phyloP scores from a whole-genome alignment of 2,329 filamentous ascomycete genomes.

The Trichoderma afroharzianum region DNA sequence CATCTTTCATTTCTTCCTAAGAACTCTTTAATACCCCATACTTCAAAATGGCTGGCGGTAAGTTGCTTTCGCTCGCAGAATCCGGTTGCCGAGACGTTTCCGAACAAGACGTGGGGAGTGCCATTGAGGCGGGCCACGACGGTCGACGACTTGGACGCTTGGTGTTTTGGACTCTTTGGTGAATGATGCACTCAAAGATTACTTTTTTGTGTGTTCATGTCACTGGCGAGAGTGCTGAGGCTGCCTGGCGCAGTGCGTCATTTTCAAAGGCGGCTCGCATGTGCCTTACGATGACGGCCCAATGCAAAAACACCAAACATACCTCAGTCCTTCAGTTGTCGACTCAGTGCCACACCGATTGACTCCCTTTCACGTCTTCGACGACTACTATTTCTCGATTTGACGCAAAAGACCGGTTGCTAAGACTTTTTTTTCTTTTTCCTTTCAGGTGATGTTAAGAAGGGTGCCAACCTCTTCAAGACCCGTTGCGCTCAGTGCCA shows the following conservation, averaged over 20 bases:
- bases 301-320: conserved; percentile 32
- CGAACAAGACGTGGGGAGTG: conserved; percentile 13
- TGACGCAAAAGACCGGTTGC: background rate
- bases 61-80: conserved; percentile 26
- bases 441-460: conserved; percentile 78
- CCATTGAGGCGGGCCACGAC: conserved; percentile 23
- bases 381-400: background rate
- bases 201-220: background rate
- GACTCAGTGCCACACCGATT: background rate
- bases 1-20: background rate
- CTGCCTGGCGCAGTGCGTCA: conserved; percentile 17
- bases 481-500: conserved; percentile 98
- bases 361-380: background rate
- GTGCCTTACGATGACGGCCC: background rate
- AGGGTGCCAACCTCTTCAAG: conserved; percentile 99
- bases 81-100: background rate
- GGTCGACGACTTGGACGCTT: background rate
- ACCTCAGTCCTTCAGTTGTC: background rate
- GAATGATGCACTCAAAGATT: background rate
- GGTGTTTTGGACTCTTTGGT: background rate
- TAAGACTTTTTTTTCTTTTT: background rate
- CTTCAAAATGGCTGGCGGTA: conserved; percentile 46
- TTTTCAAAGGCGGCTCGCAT: conserved; percentile 15
- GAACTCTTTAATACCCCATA: conserved; percentile 19
- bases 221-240: background rate